Conservation (phyloP, 257 asterid genomes). For the Parsonsia alboflavescens region DNA sequence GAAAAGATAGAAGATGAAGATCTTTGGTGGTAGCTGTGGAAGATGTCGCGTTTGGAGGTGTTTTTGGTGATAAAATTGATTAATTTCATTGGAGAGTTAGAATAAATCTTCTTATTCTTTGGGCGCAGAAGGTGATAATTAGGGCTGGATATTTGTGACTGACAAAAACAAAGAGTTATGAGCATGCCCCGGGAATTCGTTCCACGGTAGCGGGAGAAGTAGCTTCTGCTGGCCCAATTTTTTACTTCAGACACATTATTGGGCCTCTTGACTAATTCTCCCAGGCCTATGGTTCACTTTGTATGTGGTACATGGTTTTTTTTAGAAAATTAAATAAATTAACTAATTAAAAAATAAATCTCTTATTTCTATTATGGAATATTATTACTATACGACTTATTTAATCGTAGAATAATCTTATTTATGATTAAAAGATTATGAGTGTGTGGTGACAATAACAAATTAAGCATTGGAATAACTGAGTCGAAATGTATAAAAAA, state of each 20-base stretch:
- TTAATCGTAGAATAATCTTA: too few relatives aligned
- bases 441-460: too few relatives aligned
- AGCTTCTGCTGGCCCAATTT: neutral
- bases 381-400: too few relatives aligned
- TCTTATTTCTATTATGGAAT: too few relatives aligned
- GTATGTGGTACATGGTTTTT: too few relatives aligned
- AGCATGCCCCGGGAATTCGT: neutral
- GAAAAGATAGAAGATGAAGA: neutral
- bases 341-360: too few relatives aligned
- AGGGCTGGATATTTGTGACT: neutral
- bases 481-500: too few relatives aligned
- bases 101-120: conserved; percentile 1
- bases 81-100: conserved; percentile 8
- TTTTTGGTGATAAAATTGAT: neutral
- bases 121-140: neutral
- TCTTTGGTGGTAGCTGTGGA: conserved; percentile 18
- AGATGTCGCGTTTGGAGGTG: conserved; percentile 23
- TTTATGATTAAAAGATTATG: too few relatives aligned
- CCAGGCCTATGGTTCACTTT: too few relatives aligned
- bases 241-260: neutral
- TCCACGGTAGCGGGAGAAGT: conserved; percentile 11
- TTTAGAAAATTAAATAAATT: too few relatives aligned
- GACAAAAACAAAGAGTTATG: neutral
- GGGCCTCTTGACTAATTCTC: too few relatives aligned
- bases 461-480: too few relatives aligned